Evolutionary conservation across 176 grass and related monocot species (phyloP), one percentile per base, ranked within the genome.

Genomic region (Coix lacrymajobi): DNA sequence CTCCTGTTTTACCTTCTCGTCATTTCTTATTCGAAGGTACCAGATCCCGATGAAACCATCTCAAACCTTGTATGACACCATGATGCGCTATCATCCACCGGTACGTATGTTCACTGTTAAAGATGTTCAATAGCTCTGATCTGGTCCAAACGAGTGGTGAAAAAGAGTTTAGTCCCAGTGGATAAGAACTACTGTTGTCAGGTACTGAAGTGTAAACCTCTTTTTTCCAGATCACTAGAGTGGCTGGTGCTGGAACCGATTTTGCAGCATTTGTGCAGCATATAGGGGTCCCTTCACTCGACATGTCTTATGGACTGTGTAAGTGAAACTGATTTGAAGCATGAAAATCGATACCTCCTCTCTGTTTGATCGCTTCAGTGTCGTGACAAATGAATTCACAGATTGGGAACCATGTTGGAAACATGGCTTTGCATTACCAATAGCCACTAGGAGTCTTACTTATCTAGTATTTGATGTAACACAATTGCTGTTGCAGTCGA

Each of bases 201-300:
- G 57, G 71, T 49, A 32, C 69, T 80, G 20, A 83, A 77, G 73
- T 89, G 56, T 37, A 39, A 62, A 6, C 15, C 83, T 12, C 12
- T 5, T 86, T 36, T 39, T 85, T 88, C 70, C 90, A 98, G 96
- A 94, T 98, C 86, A 81, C 79, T 48, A 90, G 96, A 80, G 90
- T 98, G 80, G 92, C 87, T 37, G 90, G 92, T 71, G 89, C 86
- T 19, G 96, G 92, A 88, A 87, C 96, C 41, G 96, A 98, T 73
- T 88, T 88, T 88, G 92, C 87, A 51, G 86, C 96, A 81, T 98
- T 98, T 84, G 44, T 98, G 32, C 92, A 98, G 77, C 89, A 98
- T 51, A 84, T 91, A 48, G 96, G 96, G 37, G 62, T 98, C 76
- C 91, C 96, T 30, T 95, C 96, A 66, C 71, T 91, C 48, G 92